phyloP scores from a whole-genome alignment of 345 rosid genomes.

The Gossypium bickii region DNA sequence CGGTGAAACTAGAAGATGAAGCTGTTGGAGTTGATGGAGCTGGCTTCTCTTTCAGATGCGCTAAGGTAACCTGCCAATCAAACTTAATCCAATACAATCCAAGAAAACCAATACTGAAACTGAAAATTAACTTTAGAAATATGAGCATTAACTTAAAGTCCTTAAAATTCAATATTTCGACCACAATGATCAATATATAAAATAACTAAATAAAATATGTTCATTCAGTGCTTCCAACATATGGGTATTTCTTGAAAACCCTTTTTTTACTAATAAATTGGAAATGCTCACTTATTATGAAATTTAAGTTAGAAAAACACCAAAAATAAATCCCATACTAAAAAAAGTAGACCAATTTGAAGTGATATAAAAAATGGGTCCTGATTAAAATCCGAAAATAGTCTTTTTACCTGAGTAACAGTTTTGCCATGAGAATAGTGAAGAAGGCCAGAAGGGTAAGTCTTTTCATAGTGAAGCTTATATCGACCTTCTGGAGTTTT shows the following conservation, averaged over 20 bases:
- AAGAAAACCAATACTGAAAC: constrained; percentile 7
- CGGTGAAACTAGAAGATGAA: constrained; percentile 62
- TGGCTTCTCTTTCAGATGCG: constrained; percentile 86
- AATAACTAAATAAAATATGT: neutral
- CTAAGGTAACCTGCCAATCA: constrained; percentile 70
- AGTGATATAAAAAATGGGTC: neutral
- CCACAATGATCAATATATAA: neutral
- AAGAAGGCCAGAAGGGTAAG: constrained; percentile 90
- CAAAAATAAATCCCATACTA: neutral
- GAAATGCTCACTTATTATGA: neutral
- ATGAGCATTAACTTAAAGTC: constrained; percentile 13
- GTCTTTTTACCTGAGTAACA: constrained; percentile 66
- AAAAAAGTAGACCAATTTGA: neutral
- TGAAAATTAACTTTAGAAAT: neutral
- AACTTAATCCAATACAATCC: constrained; percentile 7
- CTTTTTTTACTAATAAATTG: neutral
- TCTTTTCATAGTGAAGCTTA: constrained; percentile 94
- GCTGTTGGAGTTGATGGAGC: constrained; percentile 80
- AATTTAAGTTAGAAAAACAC: neutral
- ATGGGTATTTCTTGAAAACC: neutral
- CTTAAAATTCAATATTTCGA: constrained; percentile 7
- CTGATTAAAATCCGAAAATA: constrained; percentile 1
- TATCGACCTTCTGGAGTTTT: constrained; percentile 99
- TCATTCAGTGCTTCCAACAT: neutral
- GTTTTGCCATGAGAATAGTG: constrained; percentile 96